A percentile compares a stretch with the other conserved stretches of the same genome.
These are phyloP conservation scores for Cladosporium phlei DNA, from an alignment of 2,329 filamentous ascomycete genomes.

Conservation along the genomic window DNA sequence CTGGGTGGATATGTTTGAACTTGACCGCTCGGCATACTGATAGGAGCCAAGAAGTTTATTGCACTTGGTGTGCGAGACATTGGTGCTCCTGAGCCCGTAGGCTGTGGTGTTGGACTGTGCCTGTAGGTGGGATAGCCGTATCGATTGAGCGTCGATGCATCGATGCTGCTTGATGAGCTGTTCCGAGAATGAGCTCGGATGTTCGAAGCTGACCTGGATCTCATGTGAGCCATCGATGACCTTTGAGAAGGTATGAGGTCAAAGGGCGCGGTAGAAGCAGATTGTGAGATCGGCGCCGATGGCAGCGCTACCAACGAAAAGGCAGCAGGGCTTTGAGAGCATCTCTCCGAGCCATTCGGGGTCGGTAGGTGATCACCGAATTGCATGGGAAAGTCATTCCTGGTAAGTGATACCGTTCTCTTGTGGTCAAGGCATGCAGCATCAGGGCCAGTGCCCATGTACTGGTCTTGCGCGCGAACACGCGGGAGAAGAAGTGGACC, in stretches of 20 bases:
- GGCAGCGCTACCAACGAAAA: constrained; percentile 13
- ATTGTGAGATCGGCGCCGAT: constrained; percentile 18
- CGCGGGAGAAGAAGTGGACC: constrained; percentile 27
- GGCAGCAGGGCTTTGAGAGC: constrained; percentile 25
- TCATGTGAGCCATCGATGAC: constrained; percentile 23
- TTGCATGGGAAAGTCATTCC: constrained; percentile 24
- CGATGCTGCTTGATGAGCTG: constrained; percentile 30
- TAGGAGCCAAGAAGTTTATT: constrained; percentile 33
- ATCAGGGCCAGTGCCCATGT: constrained; percentile 19
- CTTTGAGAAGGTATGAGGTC: constrained; percentile 18
- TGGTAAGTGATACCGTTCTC: constrained; percentile 27
- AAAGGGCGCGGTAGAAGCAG: constrained; percentile 20
- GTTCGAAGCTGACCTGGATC: constrained; percentile 26
- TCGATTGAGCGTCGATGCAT: constrained; percentile 39
- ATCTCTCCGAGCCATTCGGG: constrained; percentile 16
- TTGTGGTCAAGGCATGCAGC: constrained; percentile 20
- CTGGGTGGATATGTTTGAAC: constrained; percentile 29
- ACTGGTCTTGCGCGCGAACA: constrained; percentile 26
- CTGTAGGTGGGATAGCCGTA: constrained; percentile 79
- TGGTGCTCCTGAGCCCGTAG: constrained; percentile 22
- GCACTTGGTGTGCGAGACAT: constrained; percentile 32
- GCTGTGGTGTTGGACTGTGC: constrained; percentile 35
- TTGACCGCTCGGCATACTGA: constrained; percentile 27
- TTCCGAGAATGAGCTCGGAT: constrained; percentile 29
- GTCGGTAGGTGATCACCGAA: constrained; percentile 23